Percentiles rank a stretch among this genome's conserved stretches.
Evolutionary conservation across 2,329 filamentous ascomycete species (phyloP).

Genomic region (Parascedosporium putredinis): DNA sequence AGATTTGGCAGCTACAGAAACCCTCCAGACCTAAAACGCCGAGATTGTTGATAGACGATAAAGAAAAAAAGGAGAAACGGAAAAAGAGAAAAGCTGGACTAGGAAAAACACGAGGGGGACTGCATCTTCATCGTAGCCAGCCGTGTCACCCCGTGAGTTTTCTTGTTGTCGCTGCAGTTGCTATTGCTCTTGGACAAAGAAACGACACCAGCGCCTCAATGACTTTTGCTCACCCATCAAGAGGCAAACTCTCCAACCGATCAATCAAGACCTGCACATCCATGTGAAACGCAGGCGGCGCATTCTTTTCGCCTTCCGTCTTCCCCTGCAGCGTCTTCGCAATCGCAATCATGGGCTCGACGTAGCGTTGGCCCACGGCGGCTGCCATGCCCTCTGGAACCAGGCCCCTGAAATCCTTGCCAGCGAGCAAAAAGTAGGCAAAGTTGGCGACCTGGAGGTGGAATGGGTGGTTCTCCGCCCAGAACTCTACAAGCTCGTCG

Average conservation of each 20-base stretch:
- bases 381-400: conserved; percentile 46
- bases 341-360: conserved; percentile 39
- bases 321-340: conserved; percentile 26
- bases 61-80: background rate
- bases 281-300: conserved; percentile 17
- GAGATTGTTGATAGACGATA: too few species aligned
- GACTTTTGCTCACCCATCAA: background rate
- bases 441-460: conserved; percentile 53
- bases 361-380: conserved; percentile 48
- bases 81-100: background rate
- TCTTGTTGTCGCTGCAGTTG: too few species aligned
- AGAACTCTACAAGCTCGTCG: conserved; percentile 38
- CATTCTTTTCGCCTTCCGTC: conserved; percentile 18
- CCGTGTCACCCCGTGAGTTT: too few species aligned
- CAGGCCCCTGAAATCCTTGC: conserved; percentile 16
- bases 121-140: too few species aligned
- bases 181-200: background rate
- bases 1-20: too few species aligned
- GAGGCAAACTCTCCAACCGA: conserved; percentile 27
- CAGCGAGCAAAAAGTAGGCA: conserved; percentile 40
- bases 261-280: conserved; percentile 31
- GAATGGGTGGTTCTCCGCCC: conserved; percentile 40
- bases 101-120: too few species aligned
- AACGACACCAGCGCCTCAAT: background rate
- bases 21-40: too few species aligned